A percentile compares a stretch with the other conserved stretches of the same genome.
These are phyloP conservation scores for Fusarium dimerum DNA, from an alignment of 2,329 filamentous ascomycete species.

Conservation along the genomic window DNA sequence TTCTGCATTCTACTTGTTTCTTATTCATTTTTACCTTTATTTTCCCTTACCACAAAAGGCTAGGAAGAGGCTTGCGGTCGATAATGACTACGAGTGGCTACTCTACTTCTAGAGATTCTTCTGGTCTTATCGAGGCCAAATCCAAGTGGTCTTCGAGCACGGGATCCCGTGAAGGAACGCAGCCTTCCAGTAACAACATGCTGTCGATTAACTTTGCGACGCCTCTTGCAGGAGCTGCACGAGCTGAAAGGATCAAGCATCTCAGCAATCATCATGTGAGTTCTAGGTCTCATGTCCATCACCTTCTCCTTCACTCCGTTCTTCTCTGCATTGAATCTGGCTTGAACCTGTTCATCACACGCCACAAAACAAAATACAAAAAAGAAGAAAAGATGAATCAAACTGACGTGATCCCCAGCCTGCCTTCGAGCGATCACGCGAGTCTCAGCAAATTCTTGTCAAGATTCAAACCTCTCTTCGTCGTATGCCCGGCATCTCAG, in stretches of 20 bases:
- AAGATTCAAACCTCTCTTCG: slow-evolving; percentile 41
- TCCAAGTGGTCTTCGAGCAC: slow-evolving; percentile 22
- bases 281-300: slow-evolving; percentile 1
- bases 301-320: too few species aligned
- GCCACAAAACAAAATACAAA: background rate
- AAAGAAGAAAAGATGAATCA: background rate
- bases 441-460: slow-evolving; percentile 38
- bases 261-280: slow-evolving; percentile 42
- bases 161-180: slow-evolving; percentile 11
- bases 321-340: background rate
- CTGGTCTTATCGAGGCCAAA: slow-evolving; percentile 6
- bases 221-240: slow-evolving; percentile 39
- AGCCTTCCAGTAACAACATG: slow-evolving; percentile 28
- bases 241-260: slow-evolving; percentile 39
- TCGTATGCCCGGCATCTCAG: slow-evolving; percentile 41
- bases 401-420: slow-evolving; percentile 23
- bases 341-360: background rate
- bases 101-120: slow-evolving; percentile 8
- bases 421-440: slow-evolving; percentile 36
- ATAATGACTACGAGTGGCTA: slow-evolving; percentile 15
- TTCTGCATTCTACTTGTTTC: too few species aligned
- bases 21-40: background rate
- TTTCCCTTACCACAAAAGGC: background rate
- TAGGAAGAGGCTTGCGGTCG: slow-evolving; percentile 1
- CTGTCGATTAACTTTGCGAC: slow-evolving; percentile 42